Conservation (phyloP, 2,329 filamentous ascomycete genomes). For the Coniochaeta prunicola region DNA sequence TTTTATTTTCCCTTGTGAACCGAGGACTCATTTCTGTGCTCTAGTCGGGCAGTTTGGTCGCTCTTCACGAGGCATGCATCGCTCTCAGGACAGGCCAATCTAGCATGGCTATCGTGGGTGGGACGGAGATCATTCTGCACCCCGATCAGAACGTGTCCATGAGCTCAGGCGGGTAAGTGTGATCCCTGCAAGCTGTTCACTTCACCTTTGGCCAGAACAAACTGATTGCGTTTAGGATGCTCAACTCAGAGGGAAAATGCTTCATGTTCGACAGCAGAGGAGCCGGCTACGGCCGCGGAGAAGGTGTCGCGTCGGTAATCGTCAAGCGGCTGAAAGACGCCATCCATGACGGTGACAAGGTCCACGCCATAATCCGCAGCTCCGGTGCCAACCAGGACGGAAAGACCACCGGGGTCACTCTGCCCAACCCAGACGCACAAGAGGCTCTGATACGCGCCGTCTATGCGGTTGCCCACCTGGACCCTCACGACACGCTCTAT, state of each 20-base stretch:
- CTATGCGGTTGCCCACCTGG: not conserved
- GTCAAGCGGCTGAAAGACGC: slow-evolving; percentile 28
- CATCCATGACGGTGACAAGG: slow-evolving; percentile 6
- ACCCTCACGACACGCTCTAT: not conserved
- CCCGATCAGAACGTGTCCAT: not conserved
- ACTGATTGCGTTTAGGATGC: not conserved
- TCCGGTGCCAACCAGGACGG: slow-evolving; percentile 9
- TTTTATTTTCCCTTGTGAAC: not conserved
- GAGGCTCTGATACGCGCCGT: not conserved
- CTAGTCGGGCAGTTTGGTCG: not conserved
- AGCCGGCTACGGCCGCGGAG: slow-evolving; percentile 38
- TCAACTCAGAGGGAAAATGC: slow-evolving; percentile 5
- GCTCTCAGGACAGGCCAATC: not conserved
- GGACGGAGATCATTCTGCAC: not conserved
- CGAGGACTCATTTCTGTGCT: not conserved
- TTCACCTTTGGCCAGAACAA: too few relatives aligned
- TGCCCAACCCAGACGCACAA: not conserved
- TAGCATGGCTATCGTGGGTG: not conserved
- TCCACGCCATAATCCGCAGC: slow-evolving; percentile 6
- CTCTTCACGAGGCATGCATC: not conserved
- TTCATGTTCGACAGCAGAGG: slow-evolving; percentile 24
- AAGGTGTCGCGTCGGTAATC: slow-evolving; percentile 32
- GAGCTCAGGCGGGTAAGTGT: not conserved
- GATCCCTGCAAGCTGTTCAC: not conserved
- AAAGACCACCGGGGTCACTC: not conserved